A percentile compares a stretch with the other conserved stretches of the same genome.
Evolutionary conservation across 768 basidiomycete species (phyloP).

Genomic region (Naganishia onofrii): DNA sequence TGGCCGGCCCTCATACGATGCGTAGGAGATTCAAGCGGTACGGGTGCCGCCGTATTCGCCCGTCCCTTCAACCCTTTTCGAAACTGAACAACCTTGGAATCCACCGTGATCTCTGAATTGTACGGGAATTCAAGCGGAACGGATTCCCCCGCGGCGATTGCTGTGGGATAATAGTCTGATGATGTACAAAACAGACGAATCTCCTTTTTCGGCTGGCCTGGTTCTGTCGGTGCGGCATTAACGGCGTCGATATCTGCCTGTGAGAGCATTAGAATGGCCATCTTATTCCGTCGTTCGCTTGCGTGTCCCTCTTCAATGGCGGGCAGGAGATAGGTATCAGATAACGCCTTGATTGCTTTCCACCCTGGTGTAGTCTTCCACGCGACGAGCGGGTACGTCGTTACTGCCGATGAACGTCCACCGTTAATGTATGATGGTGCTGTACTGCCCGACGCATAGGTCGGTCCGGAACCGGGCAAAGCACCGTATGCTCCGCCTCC

Average conservation of each 20-base stretch:
- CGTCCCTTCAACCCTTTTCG: slow-evolving; percentile 49
- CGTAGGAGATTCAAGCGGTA: slow-evolving; percentile 38
- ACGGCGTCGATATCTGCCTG: slow-evolving; percentile 37
- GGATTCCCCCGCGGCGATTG: slow-evolving; percentile 30
- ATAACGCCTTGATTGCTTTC: slow-evolving; percentile 47
- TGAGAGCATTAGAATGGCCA: slow-evolving; percentile 35
- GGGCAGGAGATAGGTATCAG: slow-evolving; percentile 33
- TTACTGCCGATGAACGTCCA: background rate
- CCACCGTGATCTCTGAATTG: slow-evolving; percentile 43
- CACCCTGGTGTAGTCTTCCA: slow-evolving; percentile 50
- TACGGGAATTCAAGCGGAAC: slow-evolving; percentile 48
- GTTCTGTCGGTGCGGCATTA: background rate
- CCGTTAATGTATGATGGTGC: background rate
- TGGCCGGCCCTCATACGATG: slow-evolving; percentile 14
- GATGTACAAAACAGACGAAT: slow-evolving; percentile 51
- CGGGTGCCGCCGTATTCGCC: slow-evolving; percentile 48
- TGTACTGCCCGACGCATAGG: too few relatives aligned
- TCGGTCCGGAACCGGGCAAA: too few relatives aligned
- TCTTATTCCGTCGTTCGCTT: slow-evolving; percentile 38
- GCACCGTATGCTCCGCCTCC: background rate
- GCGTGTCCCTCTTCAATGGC: slow-evolving; percentile 24
- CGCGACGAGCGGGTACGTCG: slow-evolving; percentile 30
- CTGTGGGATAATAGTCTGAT: slow-evolving; percentile 43
- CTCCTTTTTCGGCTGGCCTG: slow-evolving; percentile 23
- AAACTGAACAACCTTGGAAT: slow-evolving; percentile 38